These are phyloP conservation scores for Myochromella boudieri DNA, from an alignment of 768 basidiomycete genomes.

Conservation along the genomic window DNA sequence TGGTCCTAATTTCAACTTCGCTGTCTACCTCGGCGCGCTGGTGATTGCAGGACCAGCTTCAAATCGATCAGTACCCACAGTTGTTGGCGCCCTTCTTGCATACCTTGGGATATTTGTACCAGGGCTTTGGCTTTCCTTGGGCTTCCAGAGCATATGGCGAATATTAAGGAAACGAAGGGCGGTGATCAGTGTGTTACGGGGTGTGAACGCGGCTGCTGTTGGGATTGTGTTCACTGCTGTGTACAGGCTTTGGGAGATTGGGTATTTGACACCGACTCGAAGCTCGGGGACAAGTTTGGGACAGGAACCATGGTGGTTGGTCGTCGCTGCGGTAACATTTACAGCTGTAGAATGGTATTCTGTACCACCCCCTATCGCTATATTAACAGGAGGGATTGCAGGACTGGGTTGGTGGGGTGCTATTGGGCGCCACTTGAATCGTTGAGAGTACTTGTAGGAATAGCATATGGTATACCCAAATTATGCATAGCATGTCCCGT, in stretches of 20 bases:
- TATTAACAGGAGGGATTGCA: not conserved
- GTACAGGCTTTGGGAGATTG: too few relatives aligned
- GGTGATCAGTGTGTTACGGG: not conserved
- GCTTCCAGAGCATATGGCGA: conserved; percentile 35
- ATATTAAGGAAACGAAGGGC: conserved; percentile 14
- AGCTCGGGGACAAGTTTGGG: not conserved
- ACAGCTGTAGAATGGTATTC: not conserved
- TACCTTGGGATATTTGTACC: conserved; percentile 51
- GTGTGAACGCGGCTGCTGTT: not conserved
- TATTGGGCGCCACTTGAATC: not conserved
- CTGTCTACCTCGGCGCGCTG: conserved; percentile 51
- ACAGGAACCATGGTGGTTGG: not conserved
- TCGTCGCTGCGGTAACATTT: not conserved
- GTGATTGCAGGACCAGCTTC: conserved; percentile 22
- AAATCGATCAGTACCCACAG: conserved; percentile 21
- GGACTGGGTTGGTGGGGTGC: too few relatives aligned
- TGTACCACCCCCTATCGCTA: not conserved
- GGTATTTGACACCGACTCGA: too few relatives aligned
- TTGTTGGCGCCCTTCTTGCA: conserved; percentile 46
- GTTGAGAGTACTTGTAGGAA: too few relatives aligned
- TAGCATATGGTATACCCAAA: too few relatives aligned
- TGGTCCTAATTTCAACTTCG: conserved; percentile 59
- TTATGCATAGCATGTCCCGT: too few relatives aligned
- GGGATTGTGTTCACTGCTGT: too few relatives aligned
- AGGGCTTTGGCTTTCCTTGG: conserved; percentile 38